These are phyloP conservation scores for Moesziomyces antarcticus DNA, from an alignment of 1,284 basidiomycete genomes.

Conservation along the genomic window DNA sequence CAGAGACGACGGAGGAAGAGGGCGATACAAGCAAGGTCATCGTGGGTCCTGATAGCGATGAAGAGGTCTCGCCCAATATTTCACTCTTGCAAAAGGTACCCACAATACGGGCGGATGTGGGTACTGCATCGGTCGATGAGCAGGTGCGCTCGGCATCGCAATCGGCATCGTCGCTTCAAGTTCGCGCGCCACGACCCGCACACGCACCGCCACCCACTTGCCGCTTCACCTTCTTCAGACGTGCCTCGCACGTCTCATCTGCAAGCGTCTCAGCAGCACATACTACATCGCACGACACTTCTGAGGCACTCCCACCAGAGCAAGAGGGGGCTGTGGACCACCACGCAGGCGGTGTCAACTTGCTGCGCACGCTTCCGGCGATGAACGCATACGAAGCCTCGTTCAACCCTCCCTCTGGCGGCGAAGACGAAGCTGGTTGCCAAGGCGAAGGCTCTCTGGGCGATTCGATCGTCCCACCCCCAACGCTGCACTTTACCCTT, in stretches of 20 bases:
- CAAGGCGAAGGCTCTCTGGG: not conserved
- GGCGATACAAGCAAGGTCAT: slow-evolving; percentile 20
- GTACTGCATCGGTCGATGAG: too few relatives aligned
- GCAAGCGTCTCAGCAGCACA: not conserved
- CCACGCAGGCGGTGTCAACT: not conserved
- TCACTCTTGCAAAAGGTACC: not conserved
- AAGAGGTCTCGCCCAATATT: not conserved
- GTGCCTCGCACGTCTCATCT: not conserved
- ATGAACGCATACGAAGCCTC: slow-evolving; percentile 17
- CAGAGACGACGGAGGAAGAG: not conserved
- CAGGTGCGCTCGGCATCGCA: not conserved
- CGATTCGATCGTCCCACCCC: slow-evolving; percentile 38
- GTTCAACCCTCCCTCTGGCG: not conserved
- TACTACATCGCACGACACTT: too few relatives aligned
- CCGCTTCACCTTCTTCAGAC: slow-evolving; percentile 29
- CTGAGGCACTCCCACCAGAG: not conserved
- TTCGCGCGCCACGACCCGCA: slow-evolving; percentile 11
- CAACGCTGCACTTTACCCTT: slow-evolving; percentile 31
- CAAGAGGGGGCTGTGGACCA: too few relatives aligned
- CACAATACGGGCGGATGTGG: not conserved
- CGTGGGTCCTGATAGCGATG: not conserved
- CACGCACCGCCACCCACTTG: slow-evolving; percentile 2
- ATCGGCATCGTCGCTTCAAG: slow-evolving; percentile 18
- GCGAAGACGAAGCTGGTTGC: too few relatives aligned
- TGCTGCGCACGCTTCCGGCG: slow-evolving; percentile 2